Base-by-base conservation (phyloP, 345 rosid genomes). In the Salix udensis region DNA sequence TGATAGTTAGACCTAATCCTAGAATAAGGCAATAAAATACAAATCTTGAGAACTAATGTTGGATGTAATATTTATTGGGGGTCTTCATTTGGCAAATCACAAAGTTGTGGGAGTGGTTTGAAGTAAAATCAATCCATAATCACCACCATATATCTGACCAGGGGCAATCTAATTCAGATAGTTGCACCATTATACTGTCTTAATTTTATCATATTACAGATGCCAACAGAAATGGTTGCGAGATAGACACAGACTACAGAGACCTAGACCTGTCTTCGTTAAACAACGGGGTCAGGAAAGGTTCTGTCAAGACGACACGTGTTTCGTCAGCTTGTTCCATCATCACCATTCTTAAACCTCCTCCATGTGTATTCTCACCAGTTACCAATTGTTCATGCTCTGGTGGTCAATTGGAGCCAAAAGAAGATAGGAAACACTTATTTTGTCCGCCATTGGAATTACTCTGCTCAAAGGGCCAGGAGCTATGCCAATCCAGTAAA, bases 401-500 rank as follows among this genome's bases (percentile, higher is more conserved):
- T 50, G 76, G 64, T 77, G 77, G 84, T 69, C 55, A 1, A 68
- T 73, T 78, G 72, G 84, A 83, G 70, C 77, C 78, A 4, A 79
- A 18, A 44, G 28, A 79, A 26, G 80, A 73, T 4, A 77, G 28
- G 71, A 78, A 76, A 53, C 71, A 81, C 80, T 16, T 0, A 75
- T 85, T 46, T 85, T 82, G 71, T 72, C 80, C 48, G 46, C 80
- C 72, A 82, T 76, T 44, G 79, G 85, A 76, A 66, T 80, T 7
- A 76, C 73, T 42, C 21, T 80, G 66, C 68, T 83, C 36, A 65
- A 70, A 79, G 81, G 84, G 76, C 85, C 77, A 18, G 79, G 30
- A 14, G 28, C 61, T 31, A 23, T 55, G 36, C 37, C 73, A 37
- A 3, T 62, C 65, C 73, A 68, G 65, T 55, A 70, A 79, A 64